phyloP scores from a whole-genome alignment of 371 early-diverging fungal species.

The Mortierella sp. region DNA sequence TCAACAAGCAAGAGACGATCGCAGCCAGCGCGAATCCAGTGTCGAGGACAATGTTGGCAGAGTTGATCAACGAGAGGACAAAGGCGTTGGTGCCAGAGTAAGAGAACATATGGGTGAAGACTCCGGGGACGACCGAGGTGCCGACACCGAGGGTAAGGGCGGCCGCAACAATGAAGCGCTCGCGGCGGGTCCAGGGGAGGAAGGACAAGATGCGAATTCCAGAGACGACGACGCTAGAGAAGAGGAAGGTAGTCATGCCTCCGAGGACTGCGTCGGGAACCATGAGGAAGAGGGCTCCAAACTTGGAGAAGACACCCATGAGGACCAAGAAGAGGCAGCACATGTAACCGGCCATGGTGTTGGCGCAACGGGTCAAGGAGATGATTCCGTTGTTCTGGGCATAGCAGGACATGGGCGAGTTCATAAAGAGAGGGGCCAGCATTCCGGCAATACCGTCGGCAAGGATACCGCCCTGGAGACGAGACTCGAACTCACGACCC shows the following conservation, averaged over 20 bases:
- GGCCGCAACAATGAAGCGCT: slow-evolving; percentile 61
- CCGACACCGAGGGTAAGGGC: slow-evolving; percentile 68
- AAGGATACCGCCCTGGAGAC: slow-evolving; percentile 75
- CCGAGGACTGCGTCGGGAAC: slow-evolving; percentile 68
- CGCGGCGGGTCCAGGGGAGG: slow-evolving; percentile 76
- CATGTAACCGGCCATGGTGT: slow-evolving; percentile 73
- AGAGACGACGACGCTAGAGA: slow-evolving; percentile 72
- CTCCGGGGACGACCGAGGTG: slow-evolving; percentile 67
- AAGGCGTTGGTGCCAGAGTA: slow-evolving; percentile 66
- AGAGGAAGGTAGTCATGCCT: slow-evolving; percentile 74
- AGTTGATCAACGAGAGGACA: slow-evolving; percentile 65
- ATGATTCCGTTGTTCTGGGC: slow-evolving; percentile 78
- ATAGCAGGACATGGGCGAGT: slow-evolving; percentile 71
- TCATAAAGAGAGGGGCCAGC: slow-evolving; percentile 70
- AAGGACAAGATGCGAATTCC: slow-evolving; percentile 77
- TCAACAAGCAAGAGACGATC: slow-evolving; percentile 66
- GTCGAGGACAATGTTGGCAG: slow-evolving; percentile 68
- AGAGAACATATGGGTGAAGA: slow-evolving; percentile 70
- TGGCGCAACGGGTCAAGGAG: slow-evolving; percentile 75
- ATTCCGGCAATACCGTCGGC: slow-evolving; percentile 73
- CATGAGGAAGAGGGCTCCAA: slow-evolving; percentile 71
- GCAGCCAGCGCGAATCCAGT: slow-evolving; percentile 71
- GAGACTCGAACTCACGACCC: slow-evolving; percentile 69
- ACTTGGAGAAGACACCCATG: slow-evolving; percentile 73
- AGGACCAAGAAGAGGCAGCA: slow-evolving; percentile 70